phyloP scores from a whole-genome alignment of 2,329 filamentous ascomycete genomes.

The Cladosporium oxysporum region DNA sequence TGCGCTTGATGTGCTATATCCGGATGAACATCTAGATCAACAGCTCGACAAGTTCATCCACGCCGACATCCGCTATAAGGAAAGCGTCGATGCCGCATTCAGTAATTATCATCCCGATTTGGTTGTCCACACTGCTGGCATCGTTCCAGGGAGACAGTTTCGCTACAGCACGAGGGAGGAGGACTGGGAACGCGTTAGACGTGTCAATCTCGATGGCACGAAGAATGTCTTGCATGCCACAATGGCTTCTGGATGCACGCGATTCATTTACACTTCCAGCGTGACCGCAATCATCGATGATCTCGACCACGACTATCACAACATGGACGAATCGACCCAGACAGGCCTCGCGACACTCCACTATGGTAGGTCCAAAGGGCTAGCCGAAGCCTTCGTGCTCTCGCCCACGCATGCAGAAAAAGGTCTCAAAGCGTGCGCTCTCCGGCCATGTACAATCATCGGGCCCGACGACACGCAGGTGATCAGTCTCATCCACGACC shows the following conservation, averaged over 20 bases:
- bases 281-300: constrained; percentile 87
- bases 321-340: constrained; percentile 83
- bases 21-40: background rate
- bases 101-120: constrained; percentile 70
- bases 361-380: constrained; percentile 88
- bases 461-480: constrained; percentile 83
- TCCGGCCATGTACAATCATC: constrained; percentile 87
- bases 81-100: constrained; percentile 51
- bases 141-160: constrained; percentile 41
- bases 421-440: constrained; percentile 54
- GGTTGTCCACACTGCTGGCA: constrained; percentile 82
- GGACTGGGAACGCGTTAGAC: constrained; percentile 63
- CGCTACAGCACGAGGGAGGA: constrained; percentile 43
- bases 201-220: constrained; percentile 89
- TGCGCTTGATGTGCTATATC: constrained; percentile 44
- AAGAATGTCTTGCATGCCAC: constrained; percentile 74
- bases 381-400: constrained; percentile 80
- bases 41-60: constrained; percentile 38
- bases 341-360: constrained; percentile 70
- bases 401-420: constrained; percentile 61
- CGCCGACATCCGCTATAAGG: constrained; percentile 43
- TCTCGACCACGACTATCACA: constrained; percentile 68
- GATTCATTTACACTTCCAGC: constrained; percentile 87
- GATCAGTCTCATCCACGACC: constrained; percentile 71
- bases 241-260: constrained; percentile 68